phyloP scores from a whole-genome alignment of 768 basidiomycete genomes.

The Neoboletus subvelutipes region DNA sequence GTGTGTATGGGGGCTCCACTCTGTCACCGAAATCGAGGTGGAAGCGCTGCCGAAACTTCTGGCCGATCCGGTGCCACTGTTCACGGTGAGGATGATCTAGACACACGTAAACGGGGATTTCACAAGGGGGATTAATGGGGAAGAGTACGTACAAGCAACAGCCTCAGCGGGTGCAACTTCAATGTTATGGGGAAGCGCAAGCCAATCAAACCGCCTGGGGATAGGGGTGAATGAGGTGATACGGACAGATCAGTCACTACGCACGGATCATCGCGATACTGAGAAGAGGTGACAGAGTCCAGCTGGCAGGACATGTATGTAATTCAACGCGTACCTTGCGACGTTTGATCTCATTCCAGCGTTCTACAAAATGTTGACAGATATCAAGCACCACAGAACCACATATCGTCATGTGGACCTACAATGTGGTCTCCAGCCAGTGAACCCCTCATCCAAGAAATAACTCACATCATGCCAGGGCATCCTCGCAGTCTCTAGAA shows the following conservation, averaged over 20 bases:
- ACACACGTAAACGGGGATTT: neutral
- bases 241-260: conserved; percentile 21
- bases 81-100: conserved; percentile 67
- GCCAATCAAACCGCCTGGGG: conserved; percentile 56
- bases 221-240: conserved; percentile 6
- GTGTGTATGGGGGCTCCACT: conserved; percentile 41
- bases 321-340: conserved; percentile 52
- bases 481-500: conserved; percentile 73
- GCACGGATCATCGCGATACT: conserved; percentile 45
- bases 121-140: neutral
- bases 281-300: conserved; percentile 6
- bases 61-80: conserved; percentile 56
- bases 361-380: conserved; percentile 88
- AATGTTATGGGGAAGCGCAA: conserved; percentile 78
- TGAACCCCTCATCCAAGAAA: neutral
- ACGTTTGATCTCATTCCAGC: conserved; percentile 89
- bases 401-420: conserved; percentile 82
- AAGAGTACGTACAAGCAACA: conserved; percentile 48
- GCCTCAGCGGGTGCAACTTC: conserved; percentile 62
- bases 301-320: neutral
- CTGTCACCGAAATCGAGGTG: conserved; percentile 45
- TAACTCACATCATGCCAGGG: conserved; percentile 91
- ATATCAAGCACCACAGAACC: conserved; percentile 88
- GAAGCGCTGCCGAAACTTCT: conserved; percentile 63
- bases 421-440: conserved; percentile 2